These are phyloP conservation scores for Triangularia verruculosa DNA, from an alignment of 2,329 filamentous ascomycete species.

Conservation along the genomic window DNA sequence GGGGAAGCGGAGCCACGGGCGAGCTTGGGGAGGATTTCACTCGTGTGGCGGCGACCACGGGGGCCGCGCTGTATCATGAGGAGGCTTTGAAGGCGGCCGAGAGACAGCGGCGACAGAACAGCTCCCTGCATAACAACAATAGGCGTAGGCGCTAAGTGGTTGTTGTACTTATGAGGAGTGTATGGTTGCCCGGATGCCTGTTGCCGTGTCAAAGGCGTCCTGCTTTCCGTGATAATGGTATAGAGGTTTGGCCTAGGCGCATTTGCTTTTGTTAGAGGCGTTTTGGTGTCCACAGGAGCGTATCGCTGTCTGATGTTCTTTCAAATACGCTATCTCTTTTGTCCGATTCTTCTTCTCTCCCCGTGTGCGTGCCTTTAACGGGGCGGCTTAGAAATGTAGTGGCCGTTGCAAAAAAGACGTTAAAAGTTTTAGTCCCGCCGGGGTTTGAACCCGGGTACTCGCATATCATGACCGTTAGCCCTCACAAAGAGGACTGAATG, in stretches of 20 bases:
- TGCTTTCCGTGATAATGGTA: too few species aligned
- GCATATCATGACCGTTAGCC: neutral
- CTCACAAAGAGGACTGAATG: neutral
- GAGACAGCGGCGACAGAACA: neutral
- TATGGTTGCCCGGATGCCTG: too few species aligned
- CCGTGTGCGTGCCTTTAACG: too few species aligned
- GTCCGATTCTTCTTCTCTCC: too few species aligned
- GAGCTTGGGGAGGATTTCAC: slow-evolving; percentile 18
- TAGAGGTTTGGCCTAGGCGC: too few species aligned
- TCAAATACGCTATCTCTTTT: too few species aligned
- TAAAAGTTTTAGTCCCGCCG: slow-evolving; percentile 1
- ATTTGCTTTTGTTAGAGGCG: too few species aligned
- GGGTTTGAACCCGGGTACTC: slow-evolving; percentile 1
- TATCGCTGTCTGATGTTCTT: too few species aligned
- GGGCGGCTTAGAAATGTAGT: neutral
- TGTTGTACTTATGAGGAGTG: too few species aligned
- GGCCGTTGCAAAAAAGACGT: neutral
- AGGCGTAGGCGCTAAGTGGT: too few species aligned
- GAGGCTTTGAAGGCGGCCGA: slow-evolving; percentile 6
- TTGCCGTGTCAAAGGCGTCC: too few species aligned
- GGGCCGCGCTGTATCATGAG: slow-evolving; percentile 12
- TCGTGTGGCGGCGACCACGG: slow-evolving; percentile 15
- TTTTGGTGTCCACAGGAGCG: too few species aligned
- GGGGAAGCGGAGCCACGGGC: slow-evolving; percentile 14
- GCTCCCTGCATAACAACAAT: neutral